Base-by-base conservation (phyloP, 2,329 filamentous ascomycete genomes). In the Blastomyces parvus region DNA sequence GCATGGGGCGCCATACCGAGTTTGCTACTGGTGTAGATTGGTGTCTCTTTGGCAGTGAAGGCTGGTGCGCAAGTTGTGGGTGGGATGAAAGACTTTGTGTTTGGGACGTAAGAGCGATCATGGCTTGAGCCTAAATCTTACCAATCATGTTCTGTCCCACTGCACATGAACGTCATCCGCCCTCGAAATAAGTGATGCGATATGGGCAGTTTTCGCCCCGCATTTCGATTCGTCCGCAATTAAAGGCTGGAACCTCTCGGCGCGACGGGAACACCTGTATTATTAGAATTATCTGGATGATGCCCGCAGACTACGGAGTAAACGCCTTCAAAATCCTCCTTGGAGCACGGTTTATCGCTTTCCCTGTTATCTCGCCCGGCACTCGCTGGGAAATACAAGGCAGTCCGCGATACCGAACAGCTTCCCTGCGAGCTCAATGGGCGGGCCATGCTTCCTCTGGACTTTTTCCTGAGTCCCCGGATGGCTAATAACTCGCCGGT, bases 21-120 rank as follows among this genome's bases (percentile, higher is more conserved):
- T 99, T 99, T 71, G 91, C 89, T 11, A 96, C 91, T 3, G 94
- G 94, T 8, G 89, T 97, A 0, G 94, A 99, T 74, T 99, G 95
- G 94, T 99, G 94, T 77, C 77, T 99, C 55, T 99, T 99, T 75
- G 94, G 94, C 4, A 88, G 86, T 30, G 92, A 96, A 67, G 94
- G 94, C 5, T 99, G 94, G 94, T 92, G 92, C 68, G 92, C 94
- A 1, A 95, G 90, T 66, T 90, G 89, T 1, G 92, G 91, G 0
- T 99, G 94, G 94, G 94, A 99, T 71, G 91, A 97, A 78, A 84
- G 86, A 69, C 83, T 99, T 13, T 80, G 95, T 70, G 84, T 99
- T 6, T 99, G 93, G 93, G 94, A 99, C 79, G 89, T 92, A 48
- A 86, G 86, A 69, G 81, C 82, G 14, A 76, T 84, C 57, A 88